Evolutionary conservation across 352 stramenopile genomes (phyloP), one percentile per base, ranked within the genome.

Genomic region (Pythium volutum): DNA sequence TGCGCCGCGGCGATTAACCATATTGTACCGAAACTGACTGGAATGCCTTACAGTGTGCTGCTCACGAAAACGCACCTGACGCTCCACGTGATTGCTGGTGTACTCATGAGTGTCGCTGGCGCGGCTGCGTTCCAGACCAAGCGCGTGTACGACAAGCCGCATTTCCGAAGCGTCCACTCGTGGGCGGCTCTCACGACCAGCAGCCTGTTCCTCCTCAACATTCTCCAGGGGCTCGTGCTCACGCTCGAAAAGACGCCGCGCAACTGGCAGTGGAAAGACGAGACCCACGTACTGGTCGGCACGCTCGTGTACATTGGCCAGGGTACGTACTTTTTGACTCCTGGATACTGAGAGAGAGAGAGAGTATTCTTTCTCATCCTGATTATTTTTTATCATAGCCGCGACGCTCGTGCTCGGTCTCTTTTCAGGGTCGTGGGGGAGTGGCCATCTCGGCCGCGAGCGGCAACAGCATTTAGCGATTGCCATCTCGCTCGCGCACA

Each of bases 231-330:
- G 2, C 50, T 89, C 36, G 57, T 89, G 55, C 66, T 89, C 39
- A 89, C 80, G 48, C 84, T 79, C 47, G 78, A 88, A 64, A 76
- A 70, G 31, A 62, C 59, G 16, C 61, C 65, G 14, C 20, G 69
- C 16, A 87, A 88, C 39, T 89, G 80, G 80, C 77, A 88, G 59
- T 89, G 80, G 80, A 86, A 77, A 55, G 80, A 90, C 45, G 80
- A 88, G 59, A 90, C 78, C 14, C 80, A 90, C 59, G 72, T 76
- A 12, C 66, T 88, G 8, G 79, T 78, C 8, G 80, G 80, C 16
- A 74, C 76, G 27, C 57, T 89, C 18, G 67, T 84, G 55, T 87
- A 88, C 73, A 70, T 88, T 15, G 75, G 76, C 25, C 67, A 67
- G 15, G 57, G 69, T 76, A 54, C 42, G 63, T 72, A n/a, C 18